Evolutionary conservation across 148 eudicot species (phyloP).

Genomic region (Gaultheria prostrata): DNA sequence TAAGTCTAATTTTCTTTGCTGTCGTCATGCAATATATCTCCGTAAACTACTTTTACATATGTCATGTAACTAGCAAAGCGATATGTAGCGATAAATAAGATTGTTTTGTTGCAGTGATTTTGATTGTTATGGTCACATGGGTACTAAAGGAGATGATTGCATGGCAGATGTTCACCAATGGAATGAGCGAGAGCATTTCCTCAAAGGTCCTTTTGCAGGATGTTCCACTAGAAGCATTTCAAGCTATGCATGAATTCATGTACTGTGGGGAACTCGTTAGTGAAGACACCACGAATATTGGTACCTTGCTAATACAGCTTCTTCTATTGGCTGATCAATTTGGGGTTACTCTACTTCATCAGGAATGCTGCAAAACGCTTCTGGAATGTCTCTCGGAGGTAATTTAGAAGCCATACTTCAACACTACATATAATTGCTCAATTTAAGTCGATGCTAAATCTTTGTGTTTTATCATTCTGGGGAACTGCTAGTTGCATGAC

Average conservation of each 20-base stretch:
- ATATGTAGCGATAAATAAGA: neutral
- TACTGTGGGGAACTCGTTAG: conserved; percentile 59
- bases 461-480: conserved; percentile 13
- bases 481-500: conserved; percentile 27
- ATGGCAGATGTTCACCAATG: conserved; percentile 95
- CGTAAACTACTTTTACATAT: neutral
- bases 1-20: neutral
- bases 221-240: conserved; percentile 66
- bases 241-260: conserved; percentile 69
- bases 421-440: neutral
- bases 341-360: conserved; percentile 73
- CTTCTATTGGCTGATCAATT: conserved; percentile 83
- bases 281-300: conserved; percentile 41
- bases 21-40: neutral
- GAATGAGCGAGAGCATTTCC: conserved; percentile 84
- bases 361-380: conserved; percentile 87
- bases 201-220: conserved; percentile 58
- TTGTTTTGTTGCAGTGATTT: neutral
- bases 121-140: neutral
- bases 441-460: conserved; percentile 9
- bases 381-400: conserved; percentile 86
- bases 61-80: neutral
- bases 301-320: conserved; percentile 68
- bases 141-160: conserved; percentile 15
- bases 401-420: conserved; percentile 31